Base-by-base conservation (phyloP, 768 basidiomycete species). In the Botryobasidium botryosum region DNA sequence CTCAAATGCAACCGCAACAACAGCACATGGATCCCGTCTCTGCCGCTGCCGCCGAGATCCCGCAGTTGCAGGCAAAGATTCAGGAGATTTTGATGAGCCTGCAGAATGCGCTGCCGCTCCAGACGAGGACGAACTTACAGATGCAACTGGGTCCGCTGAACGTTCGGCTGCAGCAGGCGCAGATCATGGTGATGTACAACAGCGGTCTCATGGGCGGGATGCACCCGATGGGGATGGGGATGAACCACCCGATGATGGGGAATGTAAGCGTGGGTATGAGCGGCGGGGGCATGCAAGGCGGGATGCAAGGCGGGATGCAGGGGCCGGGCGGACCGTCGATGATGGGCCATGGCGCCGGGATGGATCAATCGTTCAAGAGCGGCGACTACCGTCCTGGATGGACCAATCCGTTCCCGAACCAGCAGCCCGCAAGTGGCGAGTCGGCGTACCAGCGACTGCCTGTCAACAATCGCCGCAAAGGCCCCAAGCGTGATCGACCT, bases 391-490 rank as follows among this genome's bases (percentile, higher is more conserved):
- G 66, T 50, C 59, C 65, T 62, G 64, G 55, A 29, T 70, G 66
- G 64, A 61, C 64, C 50, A 68, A 66, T 52, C 67, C 68, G 47
- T 80, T 69, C 57, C 52, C 67, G 37, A 74, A 71, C 50, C 78
- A 82, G 54, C 78, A 81, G 57, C 68, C 71, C 25, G 69, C 70
- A 41, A 68, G 69, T 5, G 74, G 76, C 55, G 84, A 87, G 50
- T 86, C 83, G 5, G 79, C 84, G n/a, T 87, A 88, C 57, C 85
- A 88, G 58, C 69, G 85, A 28, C 56, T 85, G 40, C 84, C 84
- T 25, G 62, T 88, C 44, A 87, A 86, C 55, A 84, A 82, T 54
- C 69, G 84, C 47, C 70, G 84, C 43, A 65, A 80, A 55, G 75
- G 75, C 52, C 55, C 82, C 51, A 86, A 88, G 61, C 70, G 84